Percentiles rank a stretch among this genome's conserved stretches.
Evolutionary conservation across 1,284 basidiomycete species (phyloP).

Genomic region (Earliella scabrosa): DNA sequence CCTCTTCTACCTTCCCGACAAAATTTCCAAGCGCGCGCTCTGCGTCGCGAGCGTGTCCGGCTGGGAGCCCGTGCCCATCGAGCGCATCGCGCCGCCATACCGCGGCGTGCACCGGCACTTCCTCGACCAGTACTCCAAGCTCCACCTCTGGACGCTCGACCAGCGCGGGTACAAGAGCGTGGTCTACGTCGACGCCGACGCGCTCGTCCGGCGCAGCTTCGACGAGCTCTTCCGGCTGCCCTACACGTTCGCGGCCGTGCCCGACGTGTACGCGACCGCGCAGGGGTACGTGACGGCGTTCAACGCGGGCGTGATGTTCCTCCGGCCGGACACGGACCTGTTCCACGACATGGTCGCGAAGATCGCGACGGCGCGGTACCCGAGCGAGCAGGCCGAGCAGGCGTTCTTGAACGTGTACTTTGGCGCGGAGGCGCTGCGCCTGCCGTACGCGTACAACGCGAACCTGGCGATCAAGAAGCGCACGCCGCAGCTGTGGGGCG

Average conservation of each 20-base stretch:
- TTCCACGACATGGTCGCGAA: slow-evolving; percentile 41
- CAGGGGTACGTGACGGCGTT: slow-evolving; percentile 43
- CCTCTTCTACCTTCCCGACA: slow-evolving; percentile 44
- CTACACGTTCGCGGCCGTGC: slow-evolving; percentile 47
- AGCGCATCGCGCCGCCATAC: slow-evolving; percentile 44
- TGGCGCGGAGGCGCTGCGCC: slow-evolving; percentile 38
- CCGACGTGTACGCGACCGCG: slow-evolving; percentile 41
- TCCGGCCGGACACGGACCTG: slow-evolving; percentile 38
- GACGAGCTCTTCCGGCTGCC: slow-evolving; percentile 50
- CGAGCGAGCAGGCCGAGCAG: slow-evolving; percentile 45
- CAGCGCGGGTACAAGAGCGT: slow-evolving; percentile 33
- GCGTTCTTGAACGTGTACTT: slow-evolving; percentile 50
- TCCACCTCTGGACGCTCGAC: slow-evolving; percentile 48
- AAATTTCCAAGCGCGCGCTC: slow-evolving; percentile 42
- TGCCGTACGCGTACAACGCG: slow-evolving; percentile 51
- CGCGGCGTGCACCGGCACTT: slow-evolving; percentile 42
- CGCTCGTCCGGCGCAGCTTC: slow-evolving; percentile 45
- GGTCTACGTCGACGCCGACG: slow-evolving; percentile 49
- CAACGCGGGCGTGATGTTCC: slow-evolving; percentile 48
- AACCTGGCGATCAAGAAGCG: slow-evolving; percentile 48
- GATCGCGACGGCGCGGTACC: slow-evolving; percentile 41
- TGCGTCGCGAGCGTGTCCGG: slow-evolving; percentile 45
- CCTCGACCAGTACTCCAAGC: slow-evolving; percentile 49
- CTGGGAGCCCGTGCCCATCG: slow-evolving; percentile 42
- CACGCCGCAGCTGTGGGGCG: slow-evolving; percentile 41